phyloP scores from a whole-genome alignment of 2,329 filamentous ascomycete genomes.

The Aureobasidium sp. region DNA sequence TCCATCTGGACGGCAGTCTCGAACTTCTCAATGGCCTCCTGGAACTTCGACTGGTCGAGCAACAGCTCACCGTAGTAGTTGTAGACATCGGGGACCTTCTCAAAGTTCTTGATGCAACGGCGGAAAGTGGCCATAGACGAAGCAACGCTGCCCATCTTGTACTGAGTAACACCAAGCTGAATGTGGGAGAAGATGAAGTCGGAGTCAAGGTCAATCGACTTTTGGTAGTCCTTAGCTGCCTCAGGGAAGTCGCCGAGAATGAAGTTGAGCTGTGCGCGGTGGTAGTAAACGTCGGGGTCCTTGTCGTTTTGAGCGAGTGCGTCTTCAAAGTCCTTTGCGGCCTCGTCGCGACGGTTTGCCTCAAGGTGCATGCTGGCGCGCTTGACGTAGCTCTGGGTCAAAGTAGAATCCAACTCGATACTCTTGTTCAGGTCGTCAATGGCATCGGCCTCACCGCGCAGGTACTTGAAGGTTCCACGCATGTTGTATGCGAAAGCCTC shows the following conservation, averaged over 20 bases:
- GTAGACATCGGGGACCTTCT: conserved; percentile 93
- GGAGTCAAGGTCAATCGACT: conserved; percentile 92
- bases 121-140: conserved; percentile 98
- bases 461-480: conserved; percentile 89
- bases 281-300: conserved; percentile 98
- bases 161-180: conserved; percentile 96
- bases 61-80: conserved; percentile 99
- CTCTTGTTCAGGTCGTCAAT: conserved; percentile 84
- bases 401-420: conserved; percentile 74
- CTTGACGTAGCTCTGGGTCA: conserved; percentile 98
- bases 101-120: conserved; percentile 96
- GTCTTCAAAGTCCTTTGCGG: conserved; percentile 76
- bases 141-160: conserved; percentile 98
- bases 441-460: conserved; percentile 76
- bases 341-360: conserved; percentile 76
- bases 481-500: conserved; percentile 94
- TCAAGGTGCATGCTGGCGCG: conserved; percentile 96
- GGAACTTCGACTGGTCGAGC: conserved; percentile 90
- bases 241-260: conserved; percentile 90
- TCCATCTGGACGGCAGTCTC: conserved; percentile 99
- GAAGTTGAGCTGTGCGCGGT: conserved; percentile 96
- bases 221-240: conserved; percentile 97
- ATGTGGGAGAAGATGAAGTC: conserved; percentile 99
- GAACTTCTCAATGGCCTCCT: conserved; percentile 95
- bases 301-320: conserved; percentile 76